phyloP scores from a whole-genome alignment of 1,284 basidiomycete species.

The Cutaneotrichosporon sp. region DNA sequence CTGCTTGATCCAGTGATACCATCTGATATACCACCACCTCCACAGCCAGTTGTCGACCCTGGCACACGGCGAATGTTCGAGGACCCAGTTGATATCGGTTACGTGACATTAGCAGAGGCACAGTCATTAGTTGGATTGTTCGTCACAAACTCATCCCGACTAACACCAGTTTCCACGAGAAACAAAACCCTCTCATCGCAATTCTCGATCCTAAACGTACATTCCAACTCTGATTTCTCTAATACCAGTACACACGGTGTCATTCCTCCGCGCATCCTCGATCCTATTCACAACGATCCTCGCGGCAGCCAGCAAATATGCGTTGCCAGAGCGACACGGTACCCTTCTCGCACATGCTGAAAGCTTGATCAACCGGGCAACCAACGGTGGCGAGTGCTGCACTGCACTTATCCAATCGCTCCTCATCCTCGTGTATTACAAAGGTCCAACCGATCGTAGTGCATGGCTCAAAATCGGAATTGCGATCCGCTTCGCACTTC shows the following conservation, averaged over 20 bases:
- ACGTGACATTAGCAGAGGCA: not conserved
- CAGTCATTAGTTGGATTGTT: not conserved
- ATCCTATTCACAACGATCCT: constrained; percentile 21
- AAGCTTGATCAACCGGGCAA: constrained; percentile 14
- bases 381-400: constrained; percentile 11
- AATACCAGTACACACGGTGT: constrained; percentile 15
- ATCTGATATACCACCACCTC: not conserved
- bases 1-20: not conserved
- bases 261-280: constrained; percentile 13
- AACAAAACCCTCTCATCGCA: constrained; percentile 19
- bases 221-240: not conserved
- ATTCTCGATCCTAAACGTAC: constrained; percentile 24
- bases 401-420: constrained; percentile 18
- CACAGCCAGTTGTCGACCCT: not conserved
- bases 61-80: constrained; percentile 1
- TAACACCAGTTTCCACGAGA: not conserved
- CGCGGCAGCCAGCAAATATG: constrained; percentile 13
- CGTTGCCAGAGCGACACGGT: constrained; percentile 4
- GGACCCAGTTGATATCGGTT: not conserved
- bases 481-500: constrained; percentile 23
- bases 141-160: not conserved
- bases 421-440: constrained; percentile 24
- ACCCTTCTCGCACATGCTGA: constrained; percentile 17
- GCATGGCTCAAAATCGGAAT: constrained; percentile 30
- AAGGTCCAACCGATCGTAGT: constrained; percentile 22